Evolutionary conservation across 257 asterid genomes (phyloP), one percentile per base, ranked within the genome.

Genomic region (Mentha longifolia): DNA sequence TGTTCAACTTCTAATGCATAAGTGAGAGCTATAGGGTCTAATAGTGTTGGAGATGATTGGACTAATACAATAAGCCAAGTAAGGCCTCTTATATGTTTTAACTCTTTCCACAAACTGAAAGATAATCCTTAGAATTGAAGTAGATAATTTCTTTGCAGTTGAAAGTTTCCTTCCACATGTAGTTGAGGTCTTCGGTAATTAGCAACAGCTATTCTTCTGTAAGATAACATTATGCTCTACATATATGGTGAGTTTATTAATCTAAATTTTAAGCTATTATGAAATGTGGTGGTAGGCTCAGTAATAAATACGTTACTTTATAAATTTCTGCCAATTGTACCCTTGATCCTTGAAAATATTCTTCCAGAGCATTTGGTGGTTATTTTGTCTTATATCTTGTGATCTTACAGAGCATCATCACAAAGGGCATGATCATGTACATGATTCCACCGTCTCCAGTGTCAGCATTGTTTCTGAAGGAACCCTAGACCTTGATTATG

Each of bases 381-480:
- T 22, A 8, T 61, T 39, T 33, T n/a, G n/a, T 30, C 30, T 11
- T 5, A 2, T 49, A 63, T 70, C 61, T 59, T 22, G 37, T 45
- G 15, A 9, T 39, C 57, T 47, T 47, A 56, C 49, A 87, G 97
- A 79, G 49, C 97, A 92, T 77, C 89, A 92, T 77, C 88, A 82
- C 78, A 82, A 85, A 71, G 87, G 87, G 60, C 91, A 88, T 57
- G 80, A 89, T 75, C 97, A 91, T 43, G 77, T 66, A 20, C 99
- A 91, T 16, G 97, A 91, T 75, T 91, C 98, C 14, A 89, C 92
- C 4, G 97, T 94, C 70, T 67, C 96, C 80, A 94, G 99, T 54
- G 93, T 94, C 77, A 91, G 99, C 74, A 88, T 94, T 61, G 95
- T 94, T 64, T 85, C 97, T 0, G 96, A 91, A 77, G 99, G 99